A percentile compares a stretch with the other conserved stretches of the same genome.
Conservation (phyloP, 352 stramenopile genomes). For the Lagenidium sp. region DNA sequence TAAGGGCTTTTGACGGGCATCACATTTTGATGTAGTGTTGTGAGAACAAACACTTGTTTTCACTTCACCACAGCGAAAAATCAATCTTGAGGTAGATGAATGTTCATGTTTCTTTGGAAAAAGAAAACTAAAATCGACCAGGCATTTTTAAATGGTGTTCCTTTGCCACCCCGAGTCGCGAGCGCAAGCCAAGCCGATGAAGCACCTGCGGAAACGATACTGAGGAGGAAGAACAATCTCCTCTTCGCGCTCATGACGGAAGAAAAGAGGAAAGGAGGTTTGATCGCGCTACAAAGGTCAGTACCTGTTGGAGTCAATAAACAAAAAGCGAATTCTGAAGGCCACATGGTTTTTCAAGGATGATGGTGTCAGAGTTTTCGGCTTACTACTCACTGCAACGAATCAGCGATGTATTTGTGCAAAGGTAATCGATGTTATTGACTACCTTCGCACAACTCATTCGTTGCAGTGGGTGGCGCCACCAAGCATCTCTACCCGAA, state of each 20-base stretch:
- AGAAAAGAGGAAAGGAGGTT: too few relatives aligned
- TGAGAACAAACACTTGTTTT: not conserved
- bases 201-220: not conserved
- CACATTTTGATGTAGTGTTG: too few relatives aligned
- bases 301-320: too few relatives aligned
- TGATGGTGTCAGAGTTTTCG: not conserved
- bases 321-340: too few relatives aligned
- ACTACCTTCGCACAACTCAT: too few relatives aligned
- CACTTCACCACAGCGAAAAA: not conserved
- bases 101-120: too few relatives aligned
- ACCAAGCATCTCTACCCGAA: slow-evolving; percentile 36
- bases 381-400: not conserved
- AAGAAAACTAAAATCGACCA: too few relatives aligned
- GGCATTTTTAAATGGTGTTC: slow-evolving; percentile 9
- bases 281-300: too few relatives aligned
- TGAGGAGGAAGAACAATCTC: slow-evolving; percentile 11
- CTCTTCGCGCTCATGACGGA: slow-evolving; percentile 1
- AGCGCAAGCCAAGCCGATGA: too few relatives aligned
- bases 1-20: too few relatives aligned
- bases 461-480: too few relatives aligned
- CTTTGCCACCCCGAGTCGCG: slow-evolving; percentile 4
- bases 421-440: too few relatives aligned
- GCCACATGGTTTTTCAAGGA: not conserved
- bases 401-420: not conserved
- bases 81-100: slow-evolving; percentile 3